Conservation (phyloP, 2,329 filamentous ascomycete species). For the Cytospora paraplurivora region DNA sequence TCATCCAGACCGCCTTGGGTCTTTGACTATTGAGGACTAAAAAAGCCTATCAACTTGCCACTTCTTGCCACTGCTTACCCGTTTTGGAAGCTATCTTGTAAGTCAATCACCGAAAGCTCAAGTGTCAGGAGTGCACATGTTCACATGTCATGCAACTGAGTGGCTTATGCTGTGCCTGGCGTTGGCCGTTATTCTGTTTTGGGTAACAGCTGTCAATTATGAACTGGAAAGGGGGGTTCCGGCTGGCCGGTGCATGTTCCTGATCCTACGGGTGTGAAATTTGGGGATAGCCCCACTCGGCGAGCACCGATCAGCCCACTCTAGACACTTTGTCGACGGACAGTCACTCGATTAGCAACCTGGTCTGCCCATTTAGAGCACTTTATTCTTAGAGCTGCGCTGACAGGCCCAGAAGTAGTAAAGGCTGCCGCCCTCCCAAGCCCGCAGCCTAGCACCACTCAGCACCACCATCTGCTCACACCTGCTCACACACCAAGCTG, state of each 20-base stretch:
- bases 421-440: neutral
- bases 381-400: slow-evolving; percentile 14
- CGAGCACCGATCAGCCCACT: slow-evolving; percentile 29
- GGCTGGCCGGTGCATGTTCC: neutral
- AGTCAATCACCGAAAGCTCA: slow-evolving; percentile 1
- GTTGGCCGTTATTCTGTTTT: neutral
- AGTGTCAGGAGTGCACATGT: too few species aligned
- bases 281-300: slow-evolving; percentile 21
- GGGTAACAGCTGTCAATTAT: neutral
- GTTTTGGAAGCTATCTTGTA: neutral
- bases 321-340: neutral
- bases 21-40: too few species aligned
- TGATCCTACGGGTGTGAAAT: neutral
- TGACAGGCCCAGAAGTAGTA: slow-evolving; percentile 5
- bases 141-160: too few species aligned
- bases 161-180: too few species aligned
- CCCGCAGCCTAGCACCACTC: neutral
- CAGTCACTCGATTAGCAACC: slow-evolving; percentile 23
- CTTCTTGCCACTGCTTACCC: neutral
- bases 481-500: slow-evolving; percentile 20
- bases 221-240: neutral
- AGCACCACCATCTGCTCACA: slow-evolving; percentile 5
- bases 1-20: too few species aligned
- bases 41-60: too few species aligned
- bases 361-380: slow-evolving; percentile 25